These are phyloP conservation scores for Penicillium sp. DNA, from an alignment of 2,329 filamentous ascomycete species.

Conservation along the genomic window DNA sequence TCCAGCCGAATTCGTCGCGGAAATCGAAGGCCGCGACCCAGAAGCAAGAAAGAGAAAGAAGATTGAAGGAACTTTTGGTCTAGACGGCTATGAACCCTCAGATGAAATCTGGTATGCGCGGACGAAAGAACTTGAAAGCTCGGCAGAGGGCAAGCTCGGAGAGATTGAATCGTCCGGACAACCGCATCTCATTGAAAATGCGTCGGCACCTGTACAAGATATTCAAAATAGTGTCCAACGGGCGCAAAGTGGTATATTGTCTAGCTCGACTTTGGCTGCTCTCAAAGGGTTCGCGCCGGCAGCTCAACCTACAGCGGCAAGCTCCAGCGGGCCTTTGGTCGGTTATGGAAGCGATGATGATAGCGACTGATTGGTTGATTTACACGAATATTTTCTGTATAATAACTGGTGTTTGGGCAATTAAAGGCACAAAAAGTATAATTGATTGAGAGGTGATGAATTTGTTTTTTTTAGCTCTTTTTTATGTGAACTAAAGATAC, in stretches of 20 bases:
- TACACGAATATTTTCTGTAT: conserved; percentile 23
- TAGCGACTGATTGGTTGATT: conserved; percentile 47
- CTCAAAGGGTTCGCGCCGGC: conserved; percentile 55
- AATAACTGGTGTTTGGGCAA: conserved; percentile 20
- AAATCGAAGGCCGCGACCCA: conserved; percentile 87
- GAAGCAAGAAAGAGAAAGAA: conserved; percentile 84
- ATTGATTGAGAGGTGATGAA: neutral
- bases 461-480: neutral
- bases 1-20: conserved; percentile 84
- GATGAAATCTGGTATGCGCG: conserved; percentile 91
- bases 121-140: conserved; percentile 65
- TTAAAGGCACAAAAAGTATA: neutral
- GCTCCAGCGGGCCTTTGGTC: conserved; percentile 66
- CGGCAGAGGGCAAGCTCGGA: conserved; percentile 47
- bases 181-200: conserved; percentile 45
- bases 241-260: conserved; percentile 69
- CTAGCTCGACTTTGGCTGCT: conserved; percentile 74
- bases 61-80: conserved; percentile 81
- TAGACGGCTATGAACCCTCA: conserved; percentile 88
- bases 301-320: conserved; percentile 41
- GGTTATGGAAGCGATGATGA: conserved; percentile 90
- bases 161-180: conserved; percentile 45
- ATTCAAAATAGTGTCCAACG: conserved; percentile 24
- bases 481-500: neutral
- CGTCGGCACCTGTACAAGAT: conserved; percentile 35